Evolutionary conservation across 805 yeast species (phyloP).

Genomic region (Candida endomychidarum): DNA sequence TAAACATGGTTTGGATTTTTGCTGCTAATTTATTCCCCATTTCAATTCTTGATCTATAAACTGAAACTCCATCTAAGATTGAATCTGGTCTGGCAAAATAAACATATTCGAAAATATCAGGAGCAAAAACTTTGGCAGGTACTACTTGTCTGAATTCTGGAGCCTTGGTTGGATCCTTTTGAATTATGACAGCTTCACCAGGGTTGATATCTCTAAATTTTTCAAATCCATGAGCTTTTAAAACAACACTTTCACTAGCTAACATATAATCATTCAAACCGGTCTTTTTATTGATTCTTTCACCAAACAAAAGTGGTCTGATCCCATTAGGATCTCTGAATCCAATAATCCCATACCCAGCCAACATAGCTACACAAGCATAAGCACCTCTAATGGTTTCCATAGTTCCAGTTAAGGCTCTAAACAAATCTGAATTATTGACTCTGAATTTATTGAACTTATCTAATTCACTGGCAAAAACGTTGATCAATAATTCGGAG

Average conservation of each 20-base stretch:
- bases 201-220: slow-evolving; percentile 82
- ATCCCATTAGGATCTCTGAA: slow-evolving; percentile 98
- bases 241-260: slow-evolving; percentile 92
- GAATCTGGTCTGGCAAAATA: slow-evolving; percentile 98
- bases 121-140: slow-evolving; percentile 75
- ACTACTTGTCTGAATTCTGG: slow-evolving; percentile 90
- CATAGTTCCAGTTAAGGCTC: slow-evolving; percentile 82
- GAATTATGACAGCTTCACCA: slow-evolving; percentile 95
- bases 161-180: slow-evolving; percentile 51
- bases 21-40: slow-evolving; percentile 92
- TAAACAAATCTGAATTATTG: slow-evolving; percentile 83
- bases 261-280: slow-evolving; percentile 87
- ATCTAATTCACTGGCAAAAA: slow-evolving; percentile 90
- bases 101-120: slow-evolving; percentile 96
- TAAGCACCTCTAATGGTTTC: slow-evolving; percentile 90
- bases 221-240: slow-evolving; percentile 85
- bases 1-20: slow-evolving; percentile 48
- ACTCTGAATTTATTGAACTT: slow-evolving; percentile 91
- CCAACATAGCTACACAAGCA: slow-evolving; percentile 92
- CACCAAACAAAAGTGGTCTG: slow-evolving; percentile 87
- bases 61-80: slow-evolving; percentile 94
- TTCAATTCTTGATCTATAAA: slow-evolving; percentile 84
- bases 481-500: slow-evolving; percentile 83
- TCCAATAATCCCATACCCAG: slow-evolving; percentile 94
- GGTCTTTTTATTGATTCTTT: slow-evolving; percentile 59